Evolutionary conservation across 1,284 basidiomycete species (phyloP).

Genomic region (Xerocomus amazonicus): DNA sequence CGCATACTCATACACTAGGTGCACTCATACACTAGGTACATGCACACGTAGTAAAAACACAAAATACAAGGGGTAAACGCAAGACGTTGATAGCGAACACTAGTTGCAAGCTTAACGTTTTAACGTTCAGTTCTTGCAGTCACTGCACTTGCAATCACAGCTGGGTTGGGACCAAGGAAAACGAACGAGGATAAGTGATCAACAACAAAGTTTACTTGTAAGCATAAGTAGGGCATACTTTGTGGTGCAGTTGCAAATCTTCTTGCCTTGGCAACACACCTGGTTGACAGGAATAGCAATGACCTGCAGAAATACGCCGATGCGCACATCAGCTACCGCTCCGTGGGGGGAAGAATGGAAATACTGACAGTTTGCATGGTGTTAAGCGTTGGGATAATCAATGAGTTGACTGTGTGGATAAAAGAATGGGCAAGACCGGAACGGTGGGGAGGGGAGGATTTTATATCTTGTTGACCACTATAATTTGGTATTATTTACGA

Average conservation of each 20-base stretch:
- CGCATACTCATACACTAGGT: not conserved
- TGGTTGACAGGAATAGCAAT: constrained; percentile 5
- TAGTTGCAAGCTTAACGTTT: too few species aligned
- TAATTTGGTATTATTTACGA: not conserved
- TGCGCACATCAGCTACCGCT: not conserved
- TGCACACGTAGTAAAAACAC: not conserved
- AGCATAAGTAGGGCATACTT: not conserved
- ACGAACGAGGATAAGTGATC: too few species aligned
- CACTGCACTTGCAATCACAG: constrained; percentile 18
- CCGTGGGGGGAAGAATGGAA: not conserved
- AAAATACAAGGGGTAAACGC: not conserved
- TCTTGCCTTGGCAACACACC: not conserved
- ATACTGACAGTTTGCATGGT: constrained; percentile 6
- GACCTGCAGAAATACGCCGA: not conserved
- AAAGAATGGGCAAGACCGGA: too few species aligned
- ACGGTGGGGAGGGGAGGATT: not conserved
- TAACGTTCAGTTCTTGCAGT: constrained; percentile 19
- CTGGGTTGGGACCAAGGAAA: too few species aligned
- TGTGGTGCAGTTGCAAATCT: not conserved
- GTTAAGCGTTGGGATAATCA: not conserved
- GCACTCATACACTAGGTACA: not conserved
- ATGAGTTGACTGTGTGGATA: not conserved
- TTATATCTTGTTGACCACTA: constrained; percentile 30
- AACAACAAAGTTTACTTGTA: not conserved
- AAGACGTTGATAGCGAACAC: not conserved